Base-by-base conservation (phyloP, 176 grass and related monocot genomes). In the Aegilops sharonensis region DNA sequence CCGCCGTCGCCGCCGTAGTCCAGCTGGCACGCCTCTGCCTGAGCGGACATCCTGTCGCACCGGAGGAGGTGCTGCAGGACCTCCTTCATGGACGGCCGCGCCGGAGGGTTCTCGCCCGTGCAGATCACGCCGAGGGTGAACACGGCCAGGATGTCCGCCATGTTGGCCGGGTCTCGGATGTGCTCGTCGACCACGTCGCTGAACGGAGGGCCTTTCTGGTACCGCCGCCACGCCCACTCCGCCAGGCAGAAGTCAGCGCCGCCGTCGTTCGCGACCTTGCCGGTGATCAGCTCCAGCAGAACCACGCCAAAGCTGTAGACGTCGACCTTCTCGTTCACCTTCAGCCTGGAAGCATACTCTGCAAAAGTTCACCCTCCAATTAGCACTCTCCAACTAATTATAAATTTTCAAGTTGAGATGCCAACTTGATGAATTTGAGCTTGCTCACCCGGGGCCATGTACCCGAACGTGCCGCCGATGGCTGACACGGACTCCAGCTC, bases 291-390 rank as follows among this genome's bases (percentile, higher is more conserved):
- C 82, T 98, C 95, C 11, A 98, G 83, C 72, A 98, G 81, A 4
- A 98, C 93, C 13, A 98, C 93, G 0, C 93, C 95, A 36, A 98
- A 98, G 72, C 93, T 98, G 81, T 95, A 98, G 0, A 94, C 91
- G n/a, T 98, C 95, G 6, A 93, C 90, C 88, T 98, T 98, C 86
- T 98, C 91, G 75, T 91, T 92, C 81, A 94, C 83, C 78, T 75
- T 95, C 5, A 34, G 79, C 3, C 77, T 78, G 70, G 89, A 92
- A 4, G 68, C 93, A n/a, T 88, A 98, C 40, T 98, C 93, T 98
- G 89, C 42, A 59, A 37, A 82, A 76, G 21, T 9, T 8, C 52
- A 11, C 20, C 59, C 24, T 27, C 27, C 4, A 3, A 30, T 78
- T 59, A 25, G 17, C 7, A 48, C 12, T 6, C 12, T 6, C 15